Base-by-base conservation (phyloP, 192 early-diverging fungal genomes). In the Umbelopsis vinacea region DNA sequence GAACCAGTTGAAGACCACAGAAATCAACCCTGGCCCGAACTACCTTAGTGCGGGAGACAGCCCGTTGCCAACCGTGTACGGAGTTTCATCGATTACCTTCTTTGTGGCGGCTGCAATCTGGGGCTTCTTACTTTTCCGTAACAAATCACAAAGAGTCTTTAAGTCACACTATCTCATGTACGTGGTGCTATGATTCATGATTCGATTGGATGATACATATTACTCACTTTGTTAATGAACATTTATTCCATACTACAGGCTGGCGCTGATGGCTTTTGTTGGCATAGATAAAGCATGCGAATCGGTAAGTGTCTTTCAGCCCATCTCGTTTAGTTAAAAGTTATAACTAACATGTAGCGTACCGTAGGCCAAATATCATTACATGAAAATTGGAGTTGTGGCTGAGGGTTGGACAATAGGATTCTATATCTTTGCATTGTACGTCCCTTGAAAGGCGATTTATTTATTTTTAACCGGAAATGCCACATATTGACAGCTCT, bases 371-470 rank as follows among this genome's bases (percentile, higher is more conserved):
- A 85, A 85, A 63, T 79, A 80, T 14, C 76, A 83, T 68, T 84
- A 81, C 60, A 82, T 85, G 82, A 74, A 79, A 11, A 74, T 75
- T 48, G 86, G 86, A 17, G 63, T 77, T 47, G 76, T 78, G n/a
- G 70, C 76, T 38, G 84, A 87, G 46, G 84, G 82, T 26, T 87
- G 84, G 84, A 79, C 81, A 1, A 81, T 85, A 15, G 82, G 84
- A 54, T 83, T 85, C 69, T 87, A 87, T 57, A 78, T 87, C 21
- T 87, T 85, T 71, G 78, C 84, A 10, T 84, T 82, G 83, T 84
- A 78, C 74, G 83, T 68, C 40, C 50, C 48, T 8, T 0, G 22
- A 29, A 26, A 26, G 22, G 26, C 53, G 26, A 29, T 43, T 43
- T 43, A 0, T 29, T 29, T 29, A 2, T 29, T 29, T 29, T 29